A percentile compares a stretch with the other conserved stretches of the same genome.
Conservation (phyloP, 73 alveolate genomes). For the Paramecium caudatum region DNA sequence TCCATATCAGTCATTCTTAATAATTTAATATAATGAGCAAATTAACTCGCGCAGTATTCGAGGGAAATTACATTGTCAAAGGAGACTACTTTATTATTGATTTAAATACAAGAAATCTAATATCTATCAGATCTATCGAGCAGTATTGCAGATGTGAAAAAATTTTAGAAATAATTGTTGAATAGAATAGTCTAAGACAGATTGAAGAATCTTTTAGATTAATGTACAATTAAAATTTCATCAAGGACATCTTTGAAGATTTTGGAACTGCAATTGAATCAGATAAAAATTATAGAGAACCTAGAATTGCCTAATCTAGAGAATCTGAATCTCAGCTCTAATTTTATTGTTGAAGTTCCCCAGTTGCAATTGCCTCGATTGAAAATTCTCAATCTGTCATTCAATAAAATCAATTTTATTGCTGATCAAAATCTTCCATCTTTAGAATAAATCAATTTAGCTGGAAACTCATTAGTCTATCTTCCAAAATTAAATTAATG, state of each 20-base stretch:
- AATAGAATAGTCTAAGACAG: conserved; percentile 2
- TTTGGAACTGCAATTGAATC: conserved; percentile 21
- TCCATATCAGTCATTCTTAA: conserved; percentile 30
- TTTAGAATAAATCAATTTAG: conserved; percentile 41
- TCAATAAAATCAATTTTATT: conserved; percentile 32
- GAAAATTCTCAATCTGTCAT: conserved; percentile 52
- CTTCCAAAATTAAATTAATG: conserved; percentile 34
- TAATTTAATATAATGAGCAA: neutral
- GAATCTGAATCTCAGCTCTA: conserved; percentile 54
- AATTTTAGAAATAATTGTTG: neutral
- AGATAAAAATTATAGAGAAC: conserved; percentile 48
- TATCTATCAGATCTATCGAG: neutral
- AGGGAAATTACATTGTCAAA: conserved; percentile 17
- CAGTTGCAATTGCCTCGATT: conserved; percentile 58
- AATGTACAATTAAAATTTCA: neutral
- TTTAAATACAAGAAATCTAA: conserved; percentile 23
- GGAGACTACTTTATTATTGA: conserved; percentile 2
- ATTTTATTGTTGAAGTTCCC: conserved; percentile 57
- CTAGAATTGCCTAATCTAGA: conserved; percentile 68
- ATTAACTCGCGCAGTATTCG: neutral
- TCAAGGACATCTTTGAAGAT: neutral
- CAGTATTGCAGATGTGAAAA: neutral
- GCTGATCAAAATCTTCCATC: conserved; percentile 50
- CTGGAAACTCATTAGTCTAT: conserved; percentile 26
- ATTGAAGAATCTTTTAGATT: conserved; percentile 22